phyloP scores from a whole-genome alignment of 139 green algal genomes.

The Picochlorum sp. region DNA sequence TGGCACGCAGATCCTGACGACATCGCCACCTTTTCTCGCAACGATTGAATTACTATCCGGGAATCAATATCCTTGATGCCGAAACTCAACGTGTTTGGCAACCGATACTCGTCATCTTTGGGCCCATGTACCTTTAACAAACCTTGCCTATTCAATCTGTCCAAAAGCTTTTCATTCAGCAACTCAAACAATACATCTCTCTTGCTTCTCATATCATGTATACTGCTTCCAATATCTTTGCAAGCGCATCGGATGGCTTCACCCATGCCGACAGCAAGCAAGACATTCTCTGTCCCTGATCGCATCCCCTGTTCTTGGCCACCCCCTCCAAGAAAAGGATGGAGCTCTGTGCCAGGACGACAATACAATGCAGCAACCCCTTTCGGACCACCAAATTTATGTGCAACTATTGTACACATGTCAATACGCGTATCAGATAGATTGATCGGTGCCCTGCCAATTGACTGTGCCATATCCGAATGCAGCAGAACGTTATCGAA shows the following conservation, averaged over 20 bases:
- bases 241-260: constrained; percentile 45
- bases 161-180: constrained; percentile 36
- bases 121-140: constrained; percentile 55
- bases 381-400: constrained; percentile 84
- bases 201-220: neutral
- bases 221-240: constrained; percentile 23
- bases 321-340: constrained; percentile 49
- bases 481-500: constrained; percentile 27
- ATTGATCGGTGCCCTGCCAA: constrained; percentile 65
- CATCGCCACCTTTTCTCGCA: constrained; percentile 48
- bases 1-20: constrained; percentile 69
- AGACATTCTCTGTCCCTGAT: constrained; percentile 66
- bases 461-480: constrained; percentile 64
- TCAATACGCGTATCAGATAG: constrained; percentile 61
- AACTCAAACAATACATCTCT: constrained; percentile 33
- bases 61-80: constrained; percentile 46
- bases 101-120: constrained; percentile 1
- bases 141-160: constrained; percentile 1
- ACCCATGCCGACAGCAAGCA: constrained; percentile 60
- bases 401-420: constrained; percentile 62
- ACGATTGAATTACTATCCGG: constrained; percentile 28
- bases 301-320: constrained; percentile 44
- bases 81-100: constrained; percentile 78
- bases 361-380: constrained; percentile 72
- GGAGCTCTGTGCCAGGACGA: constrained; percentile 22